phyloP scores from a whole-genome alignment of 768 basidiomycete species.

The Mycena olivaceomarginata region DNA sequence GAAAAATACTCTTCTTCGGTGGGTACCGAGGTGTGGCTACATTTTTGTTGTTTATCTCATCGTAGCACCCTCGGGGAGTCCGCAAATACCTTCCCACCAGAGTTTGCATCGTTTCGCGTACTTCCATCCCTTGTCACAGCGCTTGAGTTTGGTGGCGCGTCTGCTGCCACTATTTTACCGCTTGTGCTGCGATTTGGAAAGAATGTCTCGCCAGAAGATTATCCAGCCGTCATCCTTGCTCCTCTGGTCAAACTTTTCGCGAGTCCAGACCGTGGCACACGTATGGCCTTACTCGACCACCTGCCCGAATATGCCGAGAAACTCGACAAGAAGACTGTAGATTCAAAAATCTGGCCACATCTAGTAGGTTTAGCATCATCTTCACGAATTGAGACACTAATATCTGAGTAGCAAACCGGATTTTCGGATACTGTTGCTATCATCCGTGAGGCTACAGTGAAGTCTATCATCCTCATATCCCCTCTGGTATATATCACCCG shows the following conservation, averaged over 20 bases:
- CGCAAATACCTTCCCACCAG: slow-evolving; percentile 86
- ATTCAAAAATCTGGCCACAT: slow-evolving; percentile 95
- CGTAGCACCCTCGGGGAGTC: slow-evolving; percentile 87
- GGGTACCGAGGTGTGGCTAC: slow-evolving; percentile 33
- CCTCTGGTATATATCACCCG: slow-evolving; percentile 76
- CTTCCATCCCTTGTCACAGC: slow-evolving; percentile 90
- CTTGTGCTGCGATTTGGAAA: slow-evolving; percentile 89
- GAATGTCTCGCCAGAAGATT: slow-evolving; percentile 82
- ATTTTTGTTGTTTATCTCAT: slow-evolving; percentile 31
- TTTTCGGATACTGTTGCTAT: slow-evolving; percentile 96
- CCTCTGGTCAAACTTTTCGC: slow-evolving; percentile 91
- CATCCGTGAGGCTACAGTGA: slow-evolving; percentile 95
- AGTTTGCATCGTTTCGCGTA: slow-evolving; percentile 91
- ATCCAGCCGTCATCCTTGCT: slow-evolving; percentile 78
- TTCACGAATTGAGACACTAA: slow-evolving; percentile 5
- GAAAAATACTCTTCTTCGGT: slow-evolving; percentile 84
- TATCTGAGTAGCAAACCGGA: slow-evolving; percentile 86
- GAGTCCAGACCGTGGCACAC: slow-evolving; percentile 93
- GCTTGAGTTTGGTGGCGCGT: slow-evolving; percentile 86
- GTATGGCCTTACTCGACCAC: slow-evolving; percentile 95
- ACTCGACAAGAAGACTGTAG: slow-evolving; percentile 89
- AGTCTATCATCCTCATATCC: slow-evolving; percentile 88
- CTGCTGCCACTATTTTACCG: slow-evolving; percentile 87
- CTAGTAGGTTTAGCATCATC: slow-evolving; percentile 71
- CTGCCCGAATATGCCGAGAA: slow-evolving; percentile 90